These are phyloP conservation scores for Euryodendron excelsum DNA, from an alignment of 148 eudicot species.

Conservation along the genomic window DNA sequence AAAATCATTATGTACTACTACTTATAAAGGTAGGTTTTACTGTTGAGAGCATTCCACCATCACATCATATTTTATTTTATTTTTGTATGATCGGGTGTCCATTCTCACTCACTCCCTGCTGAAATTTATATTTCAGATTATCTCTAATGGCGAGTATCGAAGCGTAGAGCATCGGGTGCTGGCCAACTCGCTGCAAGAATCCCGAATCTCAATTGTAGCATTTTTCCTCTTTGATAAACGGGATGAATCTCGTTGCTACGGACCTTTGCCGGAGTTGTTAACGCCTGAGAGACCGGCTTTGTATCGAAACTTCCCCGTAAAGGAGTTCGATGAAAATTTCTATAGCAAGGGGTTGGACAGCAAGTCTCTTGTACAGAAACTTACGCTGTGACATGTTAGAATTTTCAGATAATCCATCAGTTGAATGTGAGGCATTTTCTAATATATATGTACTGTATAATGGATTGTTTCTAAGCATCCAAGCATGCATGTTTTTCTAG, in stretches of 20 bases:
- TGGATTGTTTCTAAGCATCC: too few species aligned
- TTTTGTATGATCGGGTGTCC: too few species aligned
- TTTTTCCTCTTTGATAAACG: conserved; percentile 9
- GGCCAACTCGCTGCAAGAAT: conserved; percentile 20
- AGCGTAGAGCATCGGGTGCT: conserved; percentile 28
- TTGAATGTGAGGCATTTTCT: neutral
- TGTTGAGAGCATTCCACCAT: too few species aligned
- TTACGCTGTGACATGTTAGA: neutral
- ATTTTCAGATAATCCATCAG: too few species aligned
- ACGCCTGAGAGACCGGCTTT: conserved; percentile 20
- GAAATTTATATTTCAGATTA: conserved; percentile 10
- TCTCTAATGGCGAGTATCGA: conserved; percentile 18
- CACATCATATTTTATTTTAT: too few species aligned
- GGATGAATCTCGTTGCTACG: conserved; percentile 5
- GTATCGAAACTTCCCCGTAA: conserved; percentile 18
- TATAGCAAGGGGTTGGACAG: conserved; percentile 18
- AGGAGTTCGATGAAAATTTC: conserved; percentile 21
- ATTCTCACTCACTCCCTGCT: neutral
- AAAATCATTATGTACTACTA: too few species aligned
- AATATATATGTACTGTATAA: too few species aligned
- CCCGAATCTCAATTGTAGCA: conserved; percentile 25
- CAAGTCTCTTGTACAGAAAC: conserved; percentile 19
- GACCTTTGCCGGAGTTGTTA: conserved; percentile 31
- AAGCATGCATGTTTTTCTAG: too few species aligned
- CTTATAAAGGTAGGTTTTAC: too few species aligned